These are phyloP conservation scores for Russula vinacea DNA, from an alignment of 768 basidiomycete genomes.

Conservation along the genomic window DNA sequence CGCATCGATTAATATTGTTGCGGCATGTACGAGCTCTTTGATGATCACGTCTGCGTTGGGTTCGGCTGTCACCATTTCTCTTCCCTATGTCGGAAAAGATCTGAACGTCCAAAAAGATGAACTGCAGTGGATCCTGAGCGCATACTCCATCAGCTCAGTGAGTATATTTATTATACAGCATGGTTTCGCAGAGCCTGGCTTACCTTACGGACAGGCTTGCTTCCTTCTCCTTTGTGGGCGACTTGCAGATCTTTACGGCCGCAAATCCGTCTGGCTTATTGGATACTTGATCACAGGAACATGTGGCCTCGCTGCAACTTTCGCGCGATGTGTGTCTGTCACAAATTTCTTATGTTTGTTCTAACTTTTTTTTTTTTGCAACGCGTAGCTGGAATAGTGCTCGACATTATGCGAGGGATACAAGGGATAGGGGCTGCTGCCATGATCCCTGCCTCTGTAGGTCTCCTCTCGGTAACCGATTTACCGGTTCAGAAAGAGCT, in stretches of 20 bases:
- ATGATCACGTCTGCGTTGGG: constrained; percentile 34
- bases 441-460: constrained; percentile 66
- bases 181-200: not conserved
- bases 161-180: constrained; percentile 26
- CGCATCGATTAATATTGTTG: constrained; percentile 29
- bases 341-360: not conserved
- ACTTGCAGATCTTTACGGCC: constrained; percentile 77
- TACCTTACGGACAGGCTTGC: constrained; percentile 53
- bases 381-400: constrained; percentile 50
- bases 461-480: constrained; percentile 26
- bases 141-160: constrained; percentile 65
- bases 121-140: constrained; percentile 66
- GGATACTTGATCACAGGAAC: constrained; percentile 55
- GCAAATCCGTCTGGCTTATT: constrained; percentile 60
- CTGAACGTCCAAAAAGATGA: constrained; percentile 49
- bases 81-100: constrained; percentile 38
- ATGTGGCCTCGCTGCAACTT: constrained; percentile 63
- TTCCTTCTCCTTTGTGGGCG: constrained; percentile 72
- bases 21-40: constrained; percentile 36
- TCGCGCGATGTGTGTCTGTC: constrained; percentile 49
- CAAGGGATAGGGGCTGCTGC: constrained; percentile 83
- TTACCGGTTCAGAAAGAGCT: constrained; percentile 9
- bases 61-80: constrained; percentile 33
- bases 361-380: not conserved
- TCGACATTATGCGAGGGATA: constrained; percentile 71